Evolutionary conservation across 1,139 yeast genomes (phyloP).

Genomic region (Scheffersomyces titani): DNA sequence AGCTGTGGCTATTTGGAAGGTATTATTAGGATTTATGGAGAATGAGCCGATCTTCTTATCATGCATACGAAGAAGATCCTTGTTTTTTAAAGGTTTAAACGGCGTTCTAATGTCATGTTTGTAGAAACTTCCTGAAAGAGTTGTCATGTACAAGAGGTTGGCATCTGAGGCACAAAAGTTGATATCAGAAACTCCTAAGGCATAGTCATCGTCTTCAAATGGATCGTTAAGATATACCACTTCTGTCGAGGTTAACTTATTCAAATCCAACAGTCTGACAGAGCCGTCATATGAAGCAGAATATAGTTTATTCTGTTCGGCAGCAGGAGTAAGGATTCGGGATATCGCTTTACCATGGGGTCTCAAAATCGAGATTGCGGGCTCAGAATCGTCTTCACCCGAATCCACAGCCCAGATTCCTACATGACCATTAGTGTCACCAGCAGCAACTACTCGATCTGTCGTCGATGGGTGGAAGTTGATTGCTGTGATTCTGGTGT

Average conservation of each 20-base stretch:
- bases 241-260: conserved; percentile 60
- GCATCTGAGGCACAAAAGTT: conserved; percentile 48
- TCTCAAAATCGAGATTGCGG: conserved; percentile 59
- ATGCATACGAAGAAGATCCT: conserved; percentile 58
- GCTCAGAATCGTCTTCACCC: conserved; percentile 45
- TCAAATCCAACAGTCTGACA: conserved; percentile 68
- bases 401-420: conserved; percentile 87
- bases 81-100: conserved; percentile 28
- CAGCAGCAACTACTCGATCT: conserved; percentile 72
- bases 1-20: conserved; percentile 74
- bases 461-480: conserved; percentile 72
- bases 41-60: conserved; percentile 93
- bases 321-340: conserved; percentile 54
- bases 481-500: conserved; percentile 72
- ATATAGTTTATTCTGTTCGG: conserved; percentile 54
- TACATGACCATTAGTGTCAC: conserved; percentile 80
- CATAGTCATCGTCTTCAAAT: conserved; percentile 32
- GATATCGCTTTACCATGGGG: conserved; percentile 79
- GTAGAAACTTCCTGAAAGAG: conserved; percentile 77
- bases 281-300: conserved; percentile 89
- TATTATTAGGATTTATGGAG: conserved; percentile 64
- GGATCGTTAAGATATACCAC: conserved; percentile 55
- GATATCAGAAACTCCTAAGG: conserved; percentile 65
- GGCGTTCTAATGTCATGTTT: conserved; percentile 64
- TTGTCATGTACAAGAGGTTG: conserved; percentile 67